Percentiles rank a stretch among this genome's conserved stretches.
These are phyloP conservation scores for Mycena olivaceomarginata DNA, from an alignment of 768 basidiomycete species.

Conservation along the genomic window DNA sequence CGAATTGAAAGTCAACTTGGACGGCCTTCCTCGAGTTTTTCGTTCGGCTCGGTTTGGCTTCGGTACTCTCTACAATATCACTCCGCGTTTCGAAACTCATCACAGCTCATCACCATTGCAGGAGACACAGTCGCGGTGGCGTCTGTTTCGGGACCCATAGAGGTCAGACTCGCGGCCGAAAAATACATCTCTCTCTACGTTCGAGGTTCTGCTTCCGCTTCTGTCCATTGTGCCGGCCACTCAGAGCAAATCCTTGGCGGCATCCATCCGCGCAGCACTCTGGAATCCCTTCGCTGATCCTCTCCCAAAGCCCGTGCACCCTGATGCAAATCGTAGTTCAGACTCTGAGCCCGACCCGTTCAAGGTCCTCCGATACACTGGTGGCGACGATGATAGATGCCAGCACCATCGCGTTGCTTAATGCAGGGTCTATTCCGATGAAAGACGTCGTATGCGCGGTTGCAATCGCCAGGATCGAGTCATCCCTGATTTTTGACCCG, in stretches of 20 bases:
- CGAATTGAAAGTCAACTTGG: no score
- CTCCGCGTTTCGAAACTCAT: constrained; percentile 25
- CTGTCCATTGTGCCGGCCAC: constrained; percentile 82
- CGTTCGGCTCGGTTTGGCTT: no score
- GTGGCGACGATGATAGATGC: constrained; percentile 84
- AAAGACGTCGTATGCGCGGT: constrained; percentile 84
- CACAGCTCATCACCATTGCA: constrained; percentile 38
- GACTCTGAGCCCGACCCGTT: constrained; percentile 60
- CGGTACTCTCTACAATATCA: constrained; percentile 57
- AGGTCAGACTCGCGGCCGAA: constrained; percentile 78
- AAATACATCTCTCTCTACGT: constrained; percentile 81
- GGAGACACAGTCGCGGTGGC: constrained; percentile 71
- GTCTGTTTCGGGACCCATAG: constrained; percentile 89
- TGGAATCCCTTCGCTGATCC: constrained; percentile 74
- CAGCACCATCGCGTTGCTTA: constrained; percentile 79
- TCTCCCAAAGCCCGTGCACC: constrained; percentile 81
- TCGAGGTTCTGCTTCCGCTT: constrained; percentile 86
- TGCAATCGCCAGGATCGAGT: constrained; percentile 65
- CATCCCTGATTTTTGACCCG: constrained; percentile 71
- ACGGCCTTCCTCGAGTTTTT: no score
- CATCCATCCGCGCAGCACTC: constrained; percentile 73
- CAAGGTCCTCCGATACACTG: constrained; percentile 62
- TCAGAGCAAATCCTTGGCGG: constrained; percentile 75
- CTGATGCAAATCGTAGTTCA: constrained; percentile 89
- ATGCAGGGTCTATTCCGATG: constrained; percentile 84